Percentiles rank a stretch among this genome's conserved stretches.
These are phyloP conservation scores for Kuraishia piskuri DNA, from an alignment of 805 yeast species.

Conservation along the genomic window DNA sequence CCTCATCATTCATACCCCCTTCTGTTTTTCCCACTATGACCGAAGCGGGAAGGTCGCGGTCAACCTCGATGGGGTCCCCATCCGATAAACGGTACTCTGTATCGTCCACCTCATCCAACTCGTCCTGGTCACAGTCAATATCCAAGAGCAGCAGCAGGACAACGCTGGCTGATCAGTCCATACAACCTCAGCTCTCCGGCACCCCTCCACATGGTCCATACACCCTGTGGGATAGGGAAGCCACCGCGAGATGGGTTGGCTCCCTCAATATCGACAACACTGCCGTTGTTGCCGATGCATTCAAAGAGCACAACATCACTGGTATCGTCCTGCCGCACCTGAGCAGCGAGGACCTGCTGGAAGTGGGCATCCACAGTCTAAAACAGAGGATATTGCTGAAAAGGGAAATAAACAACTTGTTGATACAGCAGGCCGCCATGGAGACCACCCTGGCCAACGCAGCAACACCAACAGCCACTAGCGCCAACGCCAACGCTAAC, in stretches of 20 bases:
- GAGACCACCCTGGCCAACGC: not conserved
- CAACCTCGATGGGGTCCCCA: not conserved
- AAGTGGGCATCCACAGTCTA: slow-evolving; percentile 52
- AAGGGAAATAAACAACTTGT: slow-evolving; percentile 46
- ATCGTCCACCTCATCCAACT: not conserved
- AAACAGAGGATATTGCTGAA: slow-evolving; percentile 53
- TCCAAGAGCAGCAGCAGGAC: not conserved
- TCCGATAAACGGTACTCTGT: not conserved
- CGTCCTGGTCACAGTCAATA: not conserved
- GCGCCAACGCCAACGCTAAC: not conserved
- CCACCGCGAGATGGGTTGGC: not conserved
- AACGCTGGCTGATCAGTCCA: not conserved
- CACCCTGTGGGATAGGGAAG: not conserved
- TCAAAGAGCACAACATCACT: slow-evolving; percentile 53
- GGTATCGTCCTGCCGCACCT: slow-evolving; percentile 68
- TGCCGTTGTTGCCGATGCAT: slow-evolving; percentile 11
- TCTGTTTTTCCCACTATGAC: not conserved
- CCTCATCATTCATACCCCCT: not conserved
- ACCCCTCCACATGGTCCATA: too few relatives aligned
- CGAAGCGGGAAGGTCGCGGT: not conserved
- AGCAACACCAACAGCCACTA: not conserved
- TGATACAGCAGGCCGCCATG: slow-evolving; percentile 20
- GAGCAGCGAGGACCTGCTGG: slow-evolving; percentile 61
- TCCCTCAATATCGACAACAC: not conserved
- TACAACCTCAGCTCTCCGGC: too few relatives aligned